Conservation (phyloP, 2,329 filamentous ascomycete genomes). For the Penicillium sp. region DNA sequence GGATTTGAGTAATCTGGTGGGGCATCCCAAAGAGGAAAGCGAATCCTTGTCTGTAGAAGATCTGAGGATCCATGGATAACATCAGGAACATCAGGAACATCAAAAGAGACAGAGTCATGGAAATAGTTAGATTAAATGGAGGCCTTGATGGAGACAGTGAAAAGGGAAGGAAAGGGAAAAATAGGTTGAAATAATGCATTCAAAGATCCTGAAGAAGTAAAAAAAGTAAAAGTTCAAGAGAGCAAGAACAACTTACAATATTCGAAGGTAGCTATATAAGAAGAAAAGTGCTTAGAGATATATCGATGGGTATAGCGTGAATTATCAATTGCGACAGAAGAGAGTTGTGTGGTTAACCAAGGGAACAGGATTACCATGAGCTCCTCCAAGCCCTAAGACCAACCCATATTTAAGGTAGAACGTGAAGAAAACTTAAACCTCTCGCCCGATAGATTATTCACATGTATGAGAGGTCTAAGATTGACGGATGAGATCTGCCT, state of each 20-base stretch:
- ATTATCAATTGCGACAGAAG: background rate
- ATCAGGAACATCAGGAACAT: background rate
- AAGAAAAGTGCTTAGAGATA: background rate
- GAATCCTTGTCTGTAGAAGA: conserved; percentile 15
- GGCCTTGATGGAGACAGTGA: background rate
- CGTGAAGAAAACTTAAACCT: background rate
- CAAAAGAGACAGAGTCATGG: background rate
- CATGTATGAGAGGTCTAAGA: background rate
- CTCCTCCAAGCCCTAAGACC: background rate
- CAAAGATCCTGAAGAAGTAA: background rate
- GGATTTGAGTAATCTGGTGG: conserved; percentile 23
- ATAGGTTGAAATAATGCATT: background rate
- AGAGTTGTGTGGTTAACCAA: background rate
- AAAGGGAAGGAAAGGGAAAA: background rate
- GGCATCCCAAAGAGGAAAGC: conserved; percentile 19
- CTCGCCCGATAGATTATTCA: background rate
- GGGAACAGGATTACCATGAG: background rate
- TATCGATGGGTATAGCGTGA: background rate
- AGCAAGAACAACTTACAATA: background rate
- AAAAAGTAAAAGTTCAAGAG: no score
- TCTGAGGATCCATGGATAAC: background rate
- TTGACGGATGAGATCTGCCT: background rate
- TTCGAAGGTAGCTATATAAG: background rate
- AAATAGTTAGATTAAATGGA: no score
- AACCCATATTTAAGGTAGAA: background rate